phyloP scores from a whole-genome alignment of 805 yeast genomes.

The Saturnispora diversa region DNA sequence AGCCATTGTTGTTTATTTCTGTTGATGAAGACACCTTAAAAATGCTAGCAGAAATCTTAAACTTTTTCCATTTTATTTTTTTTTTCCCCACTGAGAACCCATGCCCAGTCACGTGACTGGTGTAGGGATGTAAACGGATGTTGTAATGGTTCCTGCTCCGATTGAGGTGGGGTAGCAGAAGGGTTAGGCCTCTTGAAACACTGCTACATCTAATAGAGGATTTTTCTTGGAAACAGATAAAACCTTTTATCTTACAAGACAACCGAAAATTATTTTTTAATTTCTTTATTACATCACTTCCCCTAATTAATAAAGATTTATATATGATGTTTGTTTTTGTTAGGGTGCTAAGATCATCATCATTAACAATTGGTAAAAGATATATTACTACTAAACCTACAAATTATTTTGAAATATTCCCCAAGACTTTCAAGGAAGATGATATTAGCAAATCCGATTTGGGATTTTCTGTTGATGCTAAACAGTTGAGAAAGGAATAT shows the following conservation, averaged over 20 bases:
- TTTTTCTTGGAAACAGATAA: too few relatives aligned
- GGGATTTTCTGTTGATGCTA: slow-evolving; percentile 45
- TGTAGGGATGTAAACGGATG: neutral
- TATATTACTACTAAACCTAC: neutral
- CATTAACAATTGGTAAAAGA: neutral
- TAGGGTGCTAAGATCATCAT: too few relatives aligned
- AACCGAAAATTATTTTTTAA: neutral
- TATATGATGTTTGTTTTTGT: too few relatives aligned
- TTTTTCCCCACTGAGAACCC: neutral
- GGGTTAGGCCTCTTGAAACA: too few relatives aligned
- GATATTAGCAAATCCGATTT: slow-evolving; percentile 56
- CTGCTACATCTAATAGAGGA: too few relatives aligned
- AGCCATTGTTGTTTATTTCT: slow-evolving; percentile 20
- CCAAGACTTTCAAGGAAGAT: slow-evolving; percentile 59
- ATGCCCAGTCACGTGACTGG: neutral
- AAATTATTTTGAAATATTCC: slow-evolving; percentile 59
- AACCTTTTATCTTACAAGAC: neutral
- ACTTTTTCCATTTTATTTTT: neutral
- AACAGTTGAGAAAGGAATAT: slow-evolving; percentile 63
- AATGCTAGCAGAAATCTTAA: neutral
- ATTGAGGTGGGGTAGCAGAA: too few relatives aligned
- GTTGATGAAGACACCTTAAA: neutral
- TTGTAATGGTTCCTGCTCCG: neutral
- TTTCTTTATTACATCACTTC: too few relatives aligned
- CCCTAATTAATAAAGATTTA: too few relatives aligned